phyloP scores from a whole-genome alignment of 2,329 filamentous ascomycete genomes.

The Aspergillus tanneri region DNA sequence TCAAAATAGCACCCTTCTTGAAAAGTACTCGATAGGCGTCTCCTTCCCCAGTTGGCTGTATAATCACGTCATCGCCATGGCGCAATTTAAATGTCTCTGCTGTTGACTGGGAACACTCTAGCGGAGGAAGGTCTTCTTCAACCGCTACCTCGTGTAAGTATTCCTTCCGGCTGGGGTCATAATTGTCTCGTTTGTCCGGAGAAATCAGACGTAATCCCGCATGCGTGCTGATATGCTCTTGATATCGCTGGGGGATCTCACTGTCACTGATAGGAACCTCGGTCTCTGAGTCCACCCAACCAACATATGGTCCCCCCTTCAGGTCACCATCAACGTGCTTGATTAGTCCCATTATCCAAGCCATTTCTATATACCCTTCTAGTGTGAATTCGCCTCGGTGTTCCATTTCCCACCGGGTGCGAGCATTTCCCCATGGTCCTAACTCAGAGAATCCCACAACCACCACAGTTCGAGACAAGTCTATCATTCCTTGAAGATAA shows the following conservation, averaged over 20 bases:
- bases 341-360: slow-evolving; percentile 99
- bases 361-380: slow-evolving; percentile 98
- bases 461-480: slow-evolving; percentile 40
- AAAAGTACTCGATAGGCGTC: slow-evolving; percentile 77
- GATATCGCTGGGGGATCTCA: slow-evolving; percentile 14
- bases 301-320: slow-evolving; percentile 93
- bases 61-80: slow-evolving; percentile 16
- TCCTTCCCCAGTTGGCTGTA: slow-evolving; percentile 71
- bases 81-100: slow-evolving; percentile 37
- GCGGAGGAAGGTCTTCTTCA: slow-evolving; percentile 47
- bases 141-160: slow-evolving; percentile 94
- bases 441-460: slow-evolving; percentile 43
- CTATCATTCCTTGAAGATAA: slow-evolving; percentile 37
- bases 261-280: slow-evolving; percentile 15
- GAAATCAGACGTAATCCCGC: slow-evolving; percentile 93
- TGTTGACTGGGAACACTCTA: slow-evolving; percentile 16
- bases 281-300: slow-evolving; percentile 51
- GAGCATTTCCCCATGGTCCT: slow-evolving; percentile 90
- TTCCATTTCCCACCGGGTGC: slow-evolving; percentile 99
- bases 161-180: slow-evolving; percentile 61
- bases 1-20: slow-evolving; percentile 75
- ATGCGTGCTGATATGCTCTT: slow-evolving; percentile 71
- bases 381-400: slow-evolving; percentile 92
- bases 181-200: slow-evolving; percentile 66
- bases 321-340: slow-evolving; percentile 95